Evolutionary conservation across 192 early-diverging fungal species (phyloP).

Genomic region (Mycoemilia scoparia): DNA sequence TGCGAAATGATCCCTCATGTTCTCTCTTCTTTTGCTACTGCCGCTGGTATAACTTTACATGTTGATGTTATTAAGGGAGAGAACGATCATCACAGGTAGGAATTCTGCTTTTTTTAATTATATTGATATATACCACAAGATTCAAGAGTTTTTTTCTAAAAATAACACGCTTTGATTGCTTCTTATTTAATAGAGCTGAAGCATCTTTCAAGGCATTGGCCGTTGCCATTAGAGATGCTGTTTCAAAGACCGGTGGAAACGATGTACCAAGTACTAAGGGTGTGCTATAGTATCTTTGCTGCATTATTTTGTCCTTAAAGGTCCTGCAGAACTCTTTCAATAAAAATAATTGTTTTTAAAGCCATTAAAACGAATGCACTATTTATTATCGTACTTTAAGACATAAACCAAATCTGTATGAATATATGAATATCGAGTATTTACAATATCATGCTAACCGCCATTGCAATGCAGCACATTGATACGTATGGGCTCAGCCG

Average conservation of each 20-base stretch:
- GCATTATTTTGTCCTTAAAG: conserved; percentile 1
- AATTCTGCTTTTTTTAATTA: no score
- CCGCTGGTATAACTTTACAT: conserved; percentile 87
- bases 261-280: conserved; percentile 97
- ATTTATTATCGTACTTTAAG: background rate
- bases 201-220: conserved; percentile 95
- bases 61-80: conserved; percentile 86
- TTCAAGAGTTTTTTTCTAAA: background rate
- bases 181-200: conserved; percentile 73
- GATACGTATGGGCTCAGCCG: conserved; percentile 89
- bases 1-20: conserved; percentile 99
- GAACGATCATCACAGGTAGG: conserved; percentile 94
- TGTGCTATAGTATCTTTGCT: conserved; percentile 31
- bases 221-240: conserved; percentile 77
- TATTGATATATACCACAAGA: no score
- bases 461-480: conserved; percentile 77
- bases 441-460: conserved; percentile 4
- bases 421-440: background rate
- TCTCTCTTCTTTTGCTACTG: conserved; percentile 75
- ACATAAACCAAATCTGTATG: background rate
- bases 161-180: background rate
- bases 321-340: background rate
- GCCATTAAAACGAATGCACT: background rate
- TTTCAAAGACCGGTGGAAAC: conserved; percentile 64
- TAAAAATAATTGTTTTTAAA: background rate